phyloP scores from a whole-genome alignment of 78 protist species.

The Planoprotostelium fungivorum region DNA sequence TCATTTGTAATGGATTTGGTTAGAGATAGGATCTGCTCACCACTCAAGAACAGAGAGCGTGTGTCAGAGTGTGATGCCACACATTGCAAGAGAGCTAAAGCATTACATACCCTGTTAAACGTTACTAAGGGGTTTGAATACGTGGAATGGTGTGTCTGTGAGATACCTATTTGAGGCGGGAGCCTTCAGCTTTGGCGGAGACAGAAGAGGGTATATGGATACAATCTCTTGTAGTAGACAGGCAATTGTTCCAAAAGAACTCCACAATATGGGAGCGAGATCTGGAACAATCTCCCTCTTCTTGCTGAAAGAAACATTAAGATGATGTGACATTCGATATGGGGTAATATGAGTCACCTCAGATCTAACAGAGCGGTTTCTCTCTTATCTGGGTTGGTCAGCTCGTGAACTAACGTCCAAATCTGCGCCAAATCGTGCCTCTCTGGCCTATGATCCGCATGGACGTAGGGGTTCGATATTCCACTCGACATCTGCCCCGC shows the following conservation, averaged over 20 bases:
- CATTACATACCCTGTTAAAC: slow-evolving; percentile 95
- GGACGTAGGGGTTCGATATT: neutral
- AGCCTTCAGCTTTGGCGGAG: slow-evolving; percentile 92
- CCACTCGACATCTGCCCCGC: neutral
- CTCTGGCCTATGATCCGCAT: slow-evolving; percentile 9
- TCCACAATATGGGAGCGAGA: slow-evolving; percentile 97
- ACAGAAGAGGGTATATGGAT: slow-evolving; percentile 92
- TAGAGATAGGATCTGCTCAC: neutral
- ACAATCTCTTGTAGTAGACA: slow-evolving; percentile 96
- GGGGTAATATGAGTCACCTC: neutral
- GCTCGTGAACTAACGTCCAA: slow-evolving; percentile 52
- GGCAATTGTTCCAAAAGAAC: slow-evolving; percentile 91
- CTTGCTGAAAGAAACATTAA: slow-evolving; percentile 40
- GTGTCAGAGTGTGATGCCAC: slow-evolving; percentile 98
- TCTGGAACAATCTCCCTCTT: slow-evolving; percentile 89
- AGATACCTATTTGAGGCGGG: slow-evolving; percentile 80
- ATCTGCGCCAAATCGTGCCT: slow-evolving; percentile 41
- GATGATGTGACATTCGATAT: neutral
- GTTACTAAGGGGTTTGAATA: neutral
- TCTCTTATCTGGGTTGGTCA: slow-evolving; percentile 71
- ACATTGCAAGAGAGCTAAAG: slow-evolving; percentile 97
- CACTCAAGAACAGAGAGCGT: slow-evolving; percentile 90
- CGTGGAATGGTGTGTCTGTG: neutral
- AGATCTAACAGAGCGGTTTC: slow-evolving; percentile 93
- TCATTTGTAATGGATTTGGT: neutral